Evolutionary conservation across 306 rosid genomes (phyloP), one percentile per base, ranked within the genome.

Genomic region (Aeschynomene evenia): DNA sequence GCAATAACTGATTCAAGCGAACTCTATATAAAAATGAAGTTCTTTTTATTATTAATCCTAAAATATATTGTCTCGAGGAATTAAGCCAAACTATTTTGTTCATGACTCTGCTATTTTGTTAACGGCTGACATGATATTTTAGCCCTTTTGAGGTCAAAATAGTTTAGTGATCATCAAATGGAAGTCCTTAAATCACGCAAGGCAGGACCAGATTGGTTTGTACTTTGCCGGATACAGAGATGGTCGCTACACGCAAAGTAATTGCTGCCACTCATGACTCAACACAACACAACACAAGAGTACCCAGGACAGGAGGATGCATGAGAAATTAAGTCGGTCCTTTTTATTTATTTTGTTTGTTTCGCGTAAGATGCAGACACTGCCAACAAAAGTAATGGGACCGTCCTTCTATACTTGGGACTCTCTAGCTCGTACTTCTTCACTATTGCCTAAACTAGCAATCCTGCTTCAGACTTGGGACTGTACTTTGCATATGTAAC

Each of bases 391-490:
- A 26, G 57, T 13, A 52, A n/a, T n/a, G 33, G 31, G 1, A 4
- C 31, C 40, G 10, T 34, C 40, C 43, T 4, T 9, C 12, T 14
- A n/a, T n/a, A n/a, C n/a, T n/a, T n/a, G n/a, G n/a, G n/a, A n/a
- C n/a, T n/a, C 23, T 15, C 28, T 36, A 70, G 75, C 7, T 5
- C 18, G 66, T 45, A 52, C 73, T 34, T 2, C 73, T 34, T 2
- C n/a, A 13, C 58, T 20, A 0, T 61, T 70, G 36, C 91, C 82
- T 37, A 23, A 81, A 76, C 56, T 76, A 39, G 59, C 61, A 45
- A 63, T 14, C 45, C 61, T 66, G 9, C 20, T 46, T 23, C 51
- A 58, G 5, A 12, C 26, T 16, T 36, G 14, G 42, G 28, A 64
- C 4, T 22, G 42, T 21, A 64, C 4, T 22, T 39, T 49, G 53